These are phyloP conservation scores for Cyberlindnera misumaiensis DNA, from an alignment of 805 yeast species.

Conservation along the genomic window DNA sequence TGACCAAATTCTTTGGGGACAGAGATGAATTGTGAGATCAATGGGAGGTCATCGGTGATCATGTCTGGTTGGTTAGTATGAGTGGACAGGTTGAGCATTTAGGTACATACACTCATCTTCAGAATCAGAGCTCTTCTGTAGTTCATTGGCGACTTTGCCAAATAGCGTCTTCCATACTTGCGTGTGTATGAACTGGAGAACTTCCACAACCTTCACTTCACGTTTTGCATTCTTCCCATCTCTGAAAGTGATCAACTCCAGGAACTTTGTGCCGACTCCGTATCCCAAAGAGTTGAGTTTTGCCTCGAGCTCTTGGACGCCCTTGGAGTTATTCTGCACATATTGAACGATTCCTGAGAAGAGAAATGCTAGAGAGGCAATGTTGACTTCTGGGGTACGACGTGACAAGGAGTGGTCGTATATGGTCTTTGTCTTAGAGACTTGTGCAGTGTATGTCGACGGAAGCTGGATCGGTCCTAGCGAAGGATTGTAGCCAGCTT, in stretches of 20 bases:
- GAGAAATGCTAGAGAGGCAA: constrained; percentile 60
- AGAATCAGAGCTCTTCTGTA: constrained; percentile 64
- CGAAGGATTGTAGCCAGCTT: constrained; percentile 23
- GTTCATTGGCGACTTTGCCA: constrained; percentile 65
- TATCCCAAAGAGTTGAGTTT: constrained; percentile 70
- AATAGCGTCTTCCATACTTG: constrained; percentile 69
- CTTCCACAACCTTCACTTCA: constrained; percentile 58
- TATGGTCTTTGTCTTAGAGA: constrained; percentile 26
- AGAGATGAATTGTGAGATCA: constrained; percentile 63
- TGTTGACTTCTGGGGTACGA: constrained; percentile 57
- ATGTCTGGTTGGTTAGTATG: constrained; percentile 4
- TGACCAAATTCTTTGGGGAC: constrained; percentile 76
- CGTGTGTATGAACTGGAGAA: constrained; percentile 65
- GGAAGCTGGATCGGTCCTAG: constrained; percentile 25
- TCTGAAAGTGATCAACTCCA: constrained; percentile 63
- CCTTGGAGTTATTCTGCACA: constrained; percentile 53
- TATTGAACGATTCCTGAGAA: constrained; percentile 67
- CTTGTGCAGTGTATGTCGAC: constrained; percentile 16
- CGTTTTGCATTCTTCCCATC: constrained; percentile 64
- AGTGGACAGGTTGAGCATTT: not conserved
- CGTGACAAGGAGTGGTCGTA: constrained; percentile 68
- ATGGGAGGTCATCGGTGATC: constrained; percentile 67
- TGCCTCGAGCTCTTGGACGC: constrained; percentile 58
- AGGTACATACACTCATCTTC: constrained; percentile 43
- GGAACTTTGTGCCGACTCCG: constrained; percentile 62